Evolutionary conservation across 129 eudicot species (phyloP).

Genomic region (carrot (Daucus carota)): DH1_v3.0 NC_030383.2:11907001-11907500

Average conservation of each 20-base stretch:
- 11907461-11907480: constrained; percentile 64
- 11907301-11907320: not conserved
- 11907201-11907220: not conserved
- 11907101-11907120: not conserved
- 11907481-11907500: constrained; percentile 91
- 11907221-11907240: not conserved
- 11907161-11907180: not conserved
- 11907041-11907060: not conserved
- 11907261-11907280: not conserved
- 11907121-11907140: not conserved
- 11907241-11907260: not conserved
- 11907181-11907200: too few relatives aligned
- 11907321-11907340: not conserved
- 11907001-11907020: constrained; percentile 55
- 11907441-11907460: constrained; percentile 94
- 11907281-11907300: not conserved
- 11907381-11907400: constrained; percentile 79
- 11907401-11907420: constrained; percentile 94
- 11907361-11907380: constrained; percentile 79
- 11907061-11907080: not conserved
- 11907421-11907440: constrained; percentile 85
- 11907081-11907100: constrained; percentile 1
- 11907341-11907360: constrained; percentile 65
- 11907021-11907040: not conserved
- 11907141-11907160: not conserved